Conservation (phyloP, 345 rosid genomes). For the Noccaea bulbosa region DNA sequence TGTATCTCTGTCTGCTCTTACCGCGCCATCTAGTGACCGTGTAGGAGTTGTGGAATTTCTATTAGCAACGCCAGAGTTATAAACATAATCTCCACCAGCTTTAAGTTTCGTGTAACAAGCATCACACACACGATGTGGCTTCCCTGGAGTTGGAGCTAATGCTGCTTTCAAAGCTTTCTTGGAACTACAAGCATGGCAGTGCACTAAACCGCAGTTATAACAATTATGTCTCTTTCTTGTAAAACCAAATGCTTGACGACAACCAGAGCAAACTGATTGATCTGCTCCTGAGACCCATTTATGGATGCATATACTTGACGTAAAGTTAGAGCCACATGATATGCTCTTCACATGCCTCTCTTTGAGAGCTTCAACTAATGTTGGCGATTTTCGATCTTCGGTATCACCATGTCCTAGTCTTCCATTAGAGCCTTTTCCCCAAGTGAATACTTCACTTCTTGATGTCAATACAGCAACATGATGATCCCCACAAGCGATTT, state of each 20-base stretch:
- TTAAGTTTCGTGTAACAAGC: slow-evolving; percentile 85
- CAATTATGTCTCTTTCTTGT: slow-evolving; percentile 96
- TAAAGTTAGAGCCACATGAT: slow-evolving; percentile 92
- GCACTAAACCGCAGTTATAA: slow-evolving; percentile 89
- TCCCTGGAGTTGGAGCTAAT: slow-evolving; percentile 96
- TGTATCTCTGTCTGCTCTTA: slow-evolving; percentile 51
- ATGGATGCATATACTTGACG: slow-evolving; percentile 88
- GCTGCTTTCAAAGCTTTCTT: slow-evolving; percentile 94
- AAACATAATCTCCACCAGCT: slow-evolving; percentile 69
- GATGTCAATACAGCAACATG: slow-evolving; percentile 89
- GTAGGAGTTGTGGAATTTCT: slow-evolving; percentile 53
- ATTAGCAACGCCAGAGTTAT: slow-evolving; percentile 33
- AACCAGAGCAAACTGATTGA: slow-evolving; percentile 89
- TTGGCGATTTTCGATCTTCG: slow-evolving; percentile 75
- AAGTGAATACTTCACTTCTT: slow-evolving; percentile 90
- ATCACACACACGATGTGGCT: slow-evolving; percentile 96
- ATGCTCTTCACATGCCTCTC: slow-evolving; percentile 88
- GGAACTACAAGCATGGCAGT: slow-evolving; percentile 96
- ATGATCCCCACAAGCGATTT: slow-evolving; percentile 84
- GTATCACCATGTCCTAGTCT: slow-evolving; percentile 87
- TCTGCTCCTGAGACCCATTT: slow-evolving; percentile 97
- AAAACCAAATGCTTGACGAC: slow-evolving; percentile 93
- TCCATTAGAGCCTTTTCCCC: slow-evolving; percentile 96
- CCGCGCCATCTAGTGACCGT: slow-evolving; percentile 57
- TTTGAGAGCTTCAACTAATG: slow-evolving; percentile 76